These are phyloP conservation scores for Amyloporia xantha DNA, from an alignment of 768 basidiomycete species.

Conservation along the genomic window DNA sequence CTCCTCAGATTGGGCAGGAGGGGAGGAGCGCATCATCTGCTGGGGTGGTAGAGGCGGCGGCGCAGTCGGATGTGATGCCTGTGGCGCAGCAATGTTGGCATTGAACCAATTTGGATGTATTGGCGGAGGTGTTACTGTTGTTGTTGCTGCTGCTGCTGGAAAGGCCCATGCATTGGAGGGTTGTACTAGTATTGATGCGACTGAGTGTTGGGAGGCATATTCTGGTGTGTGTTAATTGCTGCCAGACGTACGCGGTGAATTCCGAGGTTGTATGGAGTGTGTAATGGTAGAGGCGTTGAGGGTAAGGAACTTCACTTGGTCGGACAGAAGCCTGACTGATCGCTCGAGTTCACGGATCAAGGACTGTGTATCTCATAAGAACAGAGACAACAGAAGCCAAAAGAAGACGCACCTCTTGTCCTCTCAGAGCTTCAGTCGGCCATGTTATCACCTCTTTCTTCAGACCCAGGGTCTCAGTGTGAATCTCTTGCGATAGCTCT, in stretches of 20 bases:
- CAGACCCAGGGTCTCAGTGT: slow-evolving; percentile 65
- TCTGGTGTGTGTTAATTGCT: slow-evolving; percentile 23
- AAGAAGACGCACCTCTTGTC: slow-evolving; percentile 58
- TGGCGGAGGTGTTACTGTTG: too few species aligned
- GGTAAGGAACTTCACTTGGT: slow-evolving; percentile 77
- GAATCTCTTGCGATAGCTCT: slow-evolving; percentile 69
- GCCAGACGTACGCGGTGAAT: slow-evolving; percentile 18
- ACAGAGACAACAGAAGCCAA: slow-evolving; percentile 6
- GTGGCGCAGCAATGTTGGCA: slow-evolving; percentile 66
- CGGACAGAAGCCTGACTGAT: slow-evolving; percentile 63
- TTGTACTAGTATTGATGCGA: slow-evolving; percentile 10
- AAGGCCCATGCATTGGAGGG: slow-evolving; percentile 17
- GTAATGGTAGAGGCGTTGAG: slow-evolving; percentile 34
- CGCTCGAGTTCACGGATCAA: slow-evolving; percentile 78
- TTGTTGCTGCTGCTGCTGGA: slow-evolving; percentile 26
- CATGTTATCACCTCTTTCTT: slow-evolving; percentile 76
- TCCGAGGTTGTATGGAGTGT: slow-evolving; percentile 11
- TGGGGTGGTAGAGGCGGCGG: slow-evolving; percentile 48
- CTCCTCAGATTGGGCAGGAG: slow-evolving; percentile 55
- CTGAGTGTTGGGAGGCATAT: slow-evolving; percentile 36
- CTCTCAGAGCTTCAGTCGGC: slow-evolving; percentile 73
- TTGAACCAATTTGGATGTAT: slow-evolving; percentile 50
- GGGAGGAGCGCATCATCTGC: slow-evolving; percentile 15
- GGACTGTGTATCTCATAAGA: too few species aligned
- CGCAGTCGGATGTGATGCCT: slow-evolving; percentile 74